These are phyloP conservation scores for Ophiocordyceps robertsii DNA, from an alignment of 2,329 filamentous ascomycete genomes.

Conservation along the genomic window DNA sequence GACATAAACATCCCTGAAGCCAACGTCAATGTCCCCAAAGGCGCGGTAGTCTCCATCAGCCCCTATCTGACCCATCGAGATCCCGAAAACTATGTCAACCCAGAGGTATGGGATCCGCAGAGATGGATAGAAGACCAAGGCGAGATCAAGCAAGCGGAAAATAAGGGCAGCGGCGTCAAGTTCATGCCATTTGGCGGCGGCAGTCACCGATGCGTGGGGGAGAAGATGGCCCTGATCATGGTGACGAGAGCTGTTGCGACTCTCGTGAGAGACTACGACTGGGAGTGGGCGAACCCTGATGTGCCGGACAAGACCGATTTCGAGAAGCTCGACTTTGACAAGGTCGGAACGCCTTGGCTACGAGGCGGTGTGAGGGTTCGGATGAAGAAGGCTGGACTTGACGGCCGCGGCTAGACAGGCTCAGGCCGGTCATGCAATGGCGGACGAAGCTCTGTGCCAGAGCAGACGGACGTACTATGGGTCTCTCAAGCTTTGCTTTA, in stretches of 20 bases:
- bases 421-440: too few relatives aligned
- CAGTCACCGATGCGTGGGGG: constrained; percentile 3
- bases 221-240: constrained; percentile 5
- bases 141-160: constrained; percentile 2
- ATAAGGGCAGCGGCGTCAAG: not conserved
- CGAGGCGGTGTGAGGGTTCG: constrained; percentile 4
- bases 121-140: constrained; percentile 7
- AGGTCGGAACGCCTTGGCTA: constrained; percentile 5
- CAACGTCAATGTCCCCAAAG: constrained; percentile 2
- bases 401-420: too few relatives aligned
- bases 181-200: constrained; percentile 2
- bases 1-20: constrained; percentile 1
- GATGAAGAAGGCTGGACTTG: not conserved
- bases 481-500: too few relatives aligned
- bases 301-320: constrained; percentile 2
- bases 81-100: constrained; percentile 1
- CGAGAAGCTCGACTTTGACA: not conserved
- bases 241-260: constrained; percentile 3
- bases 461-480: too few relatives aligned
- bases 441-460: too few relatives aligned
- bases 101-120: constrained; percentile 6
- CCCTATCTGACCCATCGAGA: constrained; percentile 6
- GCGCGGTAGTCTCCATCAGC: constrained; percentile 5
- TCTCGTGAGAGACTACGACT: constrained; percentile 5
- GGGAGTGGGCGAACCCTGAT: constrained; percentile 3